Base-by-base conservation (phyloP, 139 green algal species). In the Haematococcus sp. region DNA sequence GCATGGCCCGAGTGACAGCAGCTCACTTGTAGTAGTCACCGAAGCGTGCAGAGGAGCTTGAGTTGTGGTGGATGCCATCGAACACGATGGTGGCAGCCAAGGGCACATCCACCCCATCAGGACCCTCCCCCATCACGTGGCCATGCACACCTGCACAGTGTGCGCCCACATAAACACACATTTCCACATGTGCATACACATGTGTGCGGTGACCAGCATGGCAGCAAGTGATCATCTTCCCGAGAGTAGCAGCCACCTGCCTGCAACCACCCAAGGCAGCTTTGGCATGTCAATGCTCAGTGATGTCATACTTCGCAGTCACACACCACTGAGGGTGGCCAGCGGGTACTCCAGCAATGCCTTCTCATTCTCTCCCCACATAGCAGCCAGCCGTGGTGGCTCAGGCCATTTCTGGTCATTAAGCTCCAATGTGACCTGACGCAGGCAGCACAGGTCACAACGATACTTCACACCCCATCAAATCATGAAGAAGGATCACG, bases 401-500 rank as follows among this genome's bases (percentile, higher is more conserved):
- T 54, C 25, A 9, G 76, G 91, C 85, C 85, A 93, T 80, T 98
- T 98, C 51, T 64, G 27, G 0, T 91, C 76, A 68, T 77, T 91
- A 16, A 97, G 71, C 83, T 98, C 95, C 31, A 98, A 70, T 1
- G 95, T 98, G 28, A 98, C 69, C 66, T 72, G 66, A 19, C 7
- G 40, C 44, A 58, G 35, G 15, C 13, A 55, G 16, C 16, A 55
- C 46, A 55, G 16, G 16, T 16, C 46, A 55, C 46, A 55, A 55
- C 13, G 46, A 23, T 55, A 16, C 46, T 55, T 55, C n/a, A n/a
- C n/a, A n/a, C n/a, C n/a, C n/a, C n/a, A n/a, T n/a, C n/a, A n/a
- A n/a, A n/a, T n/a, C n/a, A n/a, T n/a, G n/a, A n/a, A n/a, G n/a
- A n/a, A n/a, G n/a, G n/a, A n/a, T n/a, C n/a, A n/a, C n/a, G n/a